A percentile compares a stretch with the other conserved stretches of the same genome.
Conservation (phyloP, 1,284 basidiomycete genomes). For the Pterulicium gracile region DNA sequence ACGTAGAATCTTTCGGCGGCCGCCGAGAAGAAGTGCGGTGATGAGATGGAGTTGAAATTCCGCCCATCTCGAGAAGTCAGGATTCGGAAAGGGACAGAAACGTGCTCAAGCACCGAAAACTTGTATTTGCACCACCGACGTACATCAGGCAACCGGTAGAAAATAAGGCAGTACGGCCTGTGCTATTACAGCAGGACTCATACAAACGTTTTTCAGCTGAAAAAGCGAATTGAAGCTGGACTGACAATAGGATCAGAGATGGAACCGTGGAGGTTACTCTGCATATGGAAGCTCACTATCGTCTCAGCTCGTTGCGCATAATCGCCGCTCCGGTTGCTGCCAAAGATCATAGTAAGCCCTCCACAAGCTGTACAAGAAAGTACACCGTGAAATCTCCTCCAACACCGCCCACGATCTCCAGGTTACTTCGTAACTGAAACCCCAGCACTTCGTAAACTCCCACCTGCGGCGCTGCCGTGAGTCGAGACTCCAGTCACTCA, state of each 20-base stretch:
- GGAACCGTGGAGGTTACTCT: background rate
- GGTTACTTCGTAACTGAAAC: background rate
- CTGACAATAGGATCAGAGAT: background rate
- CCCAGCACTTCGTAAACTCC: background rate
- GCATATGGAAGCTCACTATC: background rate
- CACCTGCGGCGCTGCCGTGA: background rate
- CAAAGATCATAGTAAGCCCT: background rate
- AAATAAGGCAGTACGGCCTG: no score
- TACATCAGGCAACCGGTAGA: no score
- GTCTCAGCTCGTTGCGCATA: background rate
- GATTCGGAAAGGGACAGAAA: no score
- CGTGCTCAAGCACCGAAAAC: no score
- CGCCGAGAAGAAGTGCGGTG: no score
- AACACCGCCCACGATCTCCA: background rate
- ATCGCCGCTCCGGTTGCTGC: background rate
- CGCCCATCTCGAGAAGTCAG: no score
- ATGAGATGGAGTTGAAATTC: no score
- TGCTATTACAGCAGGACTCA: no score
- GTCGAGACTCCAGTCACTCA: no score
- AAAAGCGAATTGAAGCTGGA: background rate
- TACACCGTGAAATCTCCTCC: background rate
- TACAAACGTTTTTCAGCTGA: background rate
- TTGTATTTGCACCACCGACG: no score
- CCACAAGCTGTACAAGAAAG: background rate
- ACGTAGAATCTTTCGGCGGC: no score